These are phyloP conservation scores for Suillus brevipes DNA, from an alignment of 768 basidiomycete genomes.

Conservation along the genomic window DNA sequence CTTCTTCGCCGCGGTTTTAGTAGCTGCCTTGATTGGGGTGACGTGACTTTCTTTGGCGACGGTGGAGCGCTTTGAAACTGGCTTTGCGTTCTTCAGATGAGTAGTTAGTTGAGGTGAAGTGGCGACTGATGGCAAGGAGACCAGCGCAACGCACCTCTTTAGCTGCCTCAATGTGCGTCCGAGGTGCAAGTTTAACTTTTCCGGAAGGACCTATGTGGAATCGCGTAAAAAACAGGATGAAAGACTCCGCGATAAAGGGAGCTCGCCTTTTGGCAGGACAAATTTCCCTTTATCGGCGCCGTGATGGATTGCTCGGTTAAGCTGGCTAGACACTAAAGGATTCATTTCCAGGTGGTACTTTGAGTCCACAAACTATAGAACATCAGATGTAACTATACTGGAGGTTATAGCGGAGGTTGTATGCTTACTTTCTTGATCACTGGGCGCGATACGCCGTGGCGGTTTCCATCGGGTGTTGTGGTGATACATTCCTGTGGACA, in stretches of 20 bases:
- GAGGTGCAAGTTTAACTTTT: conserved; percentile 28
- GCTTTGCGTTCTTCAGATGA: conserved; percentile 17
- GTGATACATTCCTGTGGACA: conserved; percentile 67
- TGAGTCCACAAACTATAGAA: conserved; percentile 50
- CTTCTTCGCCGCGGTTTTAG: conserved; percentile 10
- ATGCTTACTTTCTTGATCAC: conserved; percentile 80
- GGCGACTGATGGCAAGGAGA: not conserved
- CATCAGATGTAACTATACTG: not conserved
- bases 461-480: conserved; percentile 61
- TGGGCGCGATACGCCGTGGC: conserved; percentile 72
- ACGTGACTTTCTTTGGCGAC: not conserved
- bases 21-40: not conserved
- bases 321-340: conserved; percentile 43
- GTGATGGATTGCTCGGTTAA: conserved; percentile 54
- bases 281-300: conserved; percentile 55
- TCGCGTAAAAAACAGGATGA: not conserved
- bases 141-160: conserved; percentile 15
- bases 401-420: not conserved
- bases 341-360: conserved; percentile 52
- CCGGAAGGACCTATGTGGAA: conserved; percentile 24
- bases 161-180: conserved; percentile 8
- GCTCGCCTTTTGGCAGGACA: conserved; percentile 54
- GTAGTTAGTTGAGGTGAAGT: not conserved
- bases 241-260: not conserved
- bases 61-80: not conserved